Conservation (phyloP, 1,139 yeast genomes). For the Blastobotrys buckinghamii region DNA sequence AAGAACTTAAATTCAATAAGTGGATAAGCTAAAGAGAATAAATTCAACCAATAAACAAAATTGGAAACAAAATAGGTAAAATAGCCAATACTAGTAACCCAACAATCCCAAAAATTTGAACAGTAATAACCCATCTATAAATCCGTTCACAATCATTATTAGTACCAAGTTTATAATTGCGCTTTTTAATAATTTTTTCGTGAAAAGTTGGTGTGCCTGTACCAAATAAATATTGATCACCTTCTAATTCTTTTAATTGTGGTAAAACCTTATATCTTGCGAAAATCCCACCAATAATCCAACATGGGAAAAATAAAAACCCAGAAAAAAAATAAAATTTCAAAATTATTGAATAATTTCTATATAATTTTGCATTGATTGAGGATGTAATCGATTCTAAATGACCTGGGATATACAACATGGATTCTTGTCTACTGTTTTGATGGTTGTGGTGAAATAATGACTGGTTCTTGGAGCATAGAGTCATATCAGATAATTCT, state of each 20-base stretch:
- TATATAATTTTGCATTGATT: neutral
- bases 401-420: neutral
- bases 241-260: conserved; percentile 6
- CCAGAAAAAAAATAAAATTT: conserved; percentile 10
- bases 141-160: neutral
- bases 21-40: no score
- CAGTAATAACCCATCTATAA: neutral
- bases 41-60: neutral
- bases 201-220: neutral
- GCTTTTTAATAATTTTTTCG: neutral
- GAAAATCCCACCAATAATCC: conserved; percentile 14
- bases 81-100: neutral
- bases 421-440: neutral
- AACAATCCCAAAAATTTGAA: neutral
- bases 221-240: conserved; percentile 8
- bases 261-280: conserved; percentile 9
- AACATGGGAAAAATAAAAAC: conserved; percentile 14
- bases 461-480: neutral
- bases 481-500: neutral
- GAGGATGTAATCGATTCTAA: neutral
- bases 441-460: neutral
- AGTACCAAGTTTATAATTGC: neutral
- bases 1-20: no score
- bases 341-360: conserved; percentile 1
- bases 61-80: neutral